Evolutionary conservation across 1,284 basidiomycete species (phyloP).

Genomic region (Apiotrichum mycotoxinovorans): DNA sequence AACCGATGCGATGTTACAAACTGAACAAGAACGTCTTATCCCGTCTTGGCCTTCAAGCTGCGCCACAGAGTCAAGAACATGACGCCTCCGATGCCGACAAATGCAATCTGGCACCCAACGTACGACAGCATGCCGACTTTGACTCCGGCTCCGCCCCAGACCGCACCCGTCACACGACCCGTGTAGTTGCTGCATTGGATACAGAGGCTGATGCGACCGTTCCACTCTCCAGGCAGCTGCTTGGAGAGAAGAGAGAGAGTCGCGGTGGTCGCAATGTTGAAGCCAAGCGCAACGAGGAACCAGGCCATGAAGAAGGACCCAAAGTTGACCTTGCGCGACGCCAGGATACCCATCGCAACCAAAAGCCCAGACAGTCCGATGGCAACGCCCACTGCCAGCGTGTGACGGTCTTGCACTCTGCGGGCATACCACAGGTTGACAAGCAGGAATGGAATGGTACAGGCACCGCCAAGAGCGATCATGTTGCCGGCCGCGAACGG

Average conservation of each 20-base stretch:
- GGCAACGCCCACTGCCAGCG: slow-evolving; percentile 1
- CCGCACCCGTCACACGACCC: slow-evolving; percentile 12
- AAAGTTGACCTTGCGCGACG: slow-evolving; percentile 3
- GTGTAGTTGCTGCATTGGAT: slow-evolving; percentile 13
- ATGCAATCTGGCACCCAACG: slow-evolving; percentile 3
- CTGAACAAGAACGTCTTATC: neutral
- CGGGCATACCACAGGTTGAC: slow-evolving; percentile 8
- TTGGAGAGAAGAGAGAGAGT: slow-evolving; percentile 10
- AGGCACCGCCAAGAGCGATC: slow-evolving; percentile 12
- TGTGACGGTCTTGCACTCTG: slow-evolving; percentile 10
- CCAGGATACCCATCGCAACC: slow-evolving; percentile 5
- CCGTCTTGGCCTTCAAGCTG: slow-evolving; percentile 12
- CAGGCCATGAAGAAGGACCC: slow-evolving; percentile 7
- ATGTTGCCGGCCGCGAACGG: slow-evolving; percentile 12
- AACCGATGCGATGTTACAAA: neutral
- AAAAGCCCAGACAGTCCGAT: slow-evolving; percentile 4
- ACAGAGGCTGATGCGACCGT: slow-evolving; percentile 3
- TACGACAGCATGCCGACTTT: slow-evolving; percentile 14
- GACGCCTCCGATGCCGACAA: slow-evolving; percentile 7
- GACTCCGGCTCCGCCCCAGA: slow-evolving; percentile 14
- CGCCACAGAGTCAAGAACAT: slow-evolving; percentile 9
- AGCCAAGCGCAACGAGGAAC: slow-evolving; percentile 14
- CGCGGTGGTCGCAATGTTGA: slow-evolving; percentile 10
- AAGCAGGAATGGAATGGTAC: slow-evolving; percentile 11
- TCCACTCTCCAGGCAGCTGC: slow-evolving; percentile 13